Evolutionary conservation across 768 basidiomycete genomes (phyloP), one percentile per base, ranked within the genome.

Genomic region (Lactarius quietus): DNA sequence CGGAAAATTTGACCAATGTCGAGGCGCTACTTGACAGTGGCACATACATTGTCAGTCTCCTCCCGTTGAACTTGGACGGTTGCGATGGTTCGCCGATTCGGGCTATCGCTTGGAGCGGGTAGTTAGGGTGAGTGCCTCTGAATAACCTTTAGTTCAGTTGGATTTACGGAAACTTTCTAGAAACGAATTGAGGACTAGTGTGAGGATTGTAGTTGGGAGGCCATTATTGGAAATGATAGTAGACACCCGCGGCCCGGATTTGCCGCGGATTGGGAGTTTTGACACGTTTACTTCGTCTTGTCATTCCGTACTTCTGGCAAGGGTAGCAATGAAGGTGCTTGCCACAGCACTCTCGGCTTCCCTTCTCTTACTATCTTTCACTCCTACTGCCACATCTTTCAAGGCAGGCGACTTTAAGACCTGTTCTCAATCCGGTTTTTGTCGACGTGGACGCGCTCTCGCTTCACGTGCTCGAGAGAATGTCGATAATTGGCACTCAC

Each of bases 341-440:
- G 29, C 48, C 35, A 31, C 54, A 1, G 59, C 64, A 33, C 61
- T 68, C 51, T 43, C 67, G 28, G 18, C 61, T 28, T 36, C 58
- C 26, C 58, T 81, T 61, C 72, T 80, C 57, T 71, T 75, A 53
- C 70, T 79, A 20, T 68, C 73, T 31, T 69, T 66, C 39, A 68
- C 76, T 6, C 75, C 76, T 18, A 64, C 74, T 20, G 74, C 80
- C 7, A 70, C 82, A 33, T 85, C 88, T 39, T 85, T 92, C 77
- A 92, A 92, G 78, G 78, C 81, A 23, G 83, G 89, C 65, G 93
- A 98, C 76, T 99, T 95, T 83, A 98, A 97, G 77, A 93, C 86
- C 63, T 98, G 97, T 73, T 82, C 83, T n/a, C 93, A 98, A 76
- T 85, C 93, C 0, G 95, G 92, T 23, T 98, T 99, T 77, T 98